Conservation (phyloP, 345 rosid genomes). For the Linum tenue region DNA sequence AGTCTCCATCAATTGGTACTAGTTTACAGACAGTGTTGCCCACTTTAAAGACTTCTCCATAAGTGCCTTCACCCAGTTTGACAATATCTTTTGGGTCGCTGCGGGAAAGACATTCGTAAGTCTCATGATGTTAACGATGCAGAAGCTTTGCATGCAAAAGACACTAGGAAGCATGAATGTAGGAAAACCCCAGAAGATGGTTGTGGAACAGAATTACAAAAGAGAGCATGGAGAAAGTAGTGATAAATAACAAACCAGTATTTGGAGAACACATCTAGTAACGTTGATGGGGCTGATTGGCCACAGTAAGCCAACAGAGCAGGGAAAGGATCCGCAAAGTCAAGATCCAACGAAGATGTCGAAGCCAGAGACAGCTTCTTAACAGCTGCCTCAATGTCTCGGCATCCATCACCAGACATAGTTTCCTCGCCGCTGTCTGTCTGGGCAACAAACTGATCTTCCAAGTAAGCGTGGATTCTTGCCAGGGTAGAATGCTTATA, state of each 20-base stretch:
- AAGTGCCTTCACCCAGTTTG: slow-evolving; percentile 97
- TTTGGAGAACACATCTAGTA: slow-evolving; percentile 61
- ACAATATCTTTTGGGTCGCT: slow-evolving; percentile 60
- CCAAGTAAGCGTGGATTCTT: slow-evolving; percentile 22
- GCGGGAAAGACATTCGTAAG: slow-evolving; percentile 17
- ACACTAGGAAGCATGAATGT: slow-evolving; percentile 1
- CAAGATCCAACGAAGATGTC: slow-evolving; percentile 32
- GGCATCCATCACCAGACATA: slow-evolving; percentile 14
- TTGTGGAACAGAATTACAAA: background rate
- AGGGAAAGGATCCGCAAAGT: slow-evolving; percentile 43
- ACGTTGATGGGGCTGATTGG: slow-evolving; percentile 48
- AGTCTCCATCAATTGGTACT: slow-evolving; percentile 91
- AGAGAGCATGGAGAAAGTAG: background rate
- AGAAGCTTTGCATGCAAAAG: background rate
- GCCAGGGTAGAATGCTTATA: slow-evolving; percentile 29
- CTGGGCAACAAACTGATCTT: slow-evolving; percentile 19
- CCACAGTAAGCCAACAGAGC: slow-evolving; percentile 57
- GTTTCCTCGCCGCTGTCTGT: slow-evolving; percentile 10
- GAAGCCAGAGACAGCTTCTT: slow-evolving; percentile 63
- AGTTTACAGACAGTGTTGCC: slow-evolving; percentile 85
- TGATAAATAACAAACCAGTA: slow-evolving; percentile 47
- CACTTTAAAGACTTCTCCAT: slow-evolving; percentile 82
- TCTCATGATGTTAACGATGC: slow-evolving; percentile 16
- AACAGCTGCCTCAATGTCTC: slow-evolving; percentile 51
- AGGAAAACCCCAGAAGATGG: background rate